Evolutionary conservation across 208 protist genomes (phyloP), one percentile per base, ranked within the genome.

Genomic region (Leishmania amazonensis): DNA sequence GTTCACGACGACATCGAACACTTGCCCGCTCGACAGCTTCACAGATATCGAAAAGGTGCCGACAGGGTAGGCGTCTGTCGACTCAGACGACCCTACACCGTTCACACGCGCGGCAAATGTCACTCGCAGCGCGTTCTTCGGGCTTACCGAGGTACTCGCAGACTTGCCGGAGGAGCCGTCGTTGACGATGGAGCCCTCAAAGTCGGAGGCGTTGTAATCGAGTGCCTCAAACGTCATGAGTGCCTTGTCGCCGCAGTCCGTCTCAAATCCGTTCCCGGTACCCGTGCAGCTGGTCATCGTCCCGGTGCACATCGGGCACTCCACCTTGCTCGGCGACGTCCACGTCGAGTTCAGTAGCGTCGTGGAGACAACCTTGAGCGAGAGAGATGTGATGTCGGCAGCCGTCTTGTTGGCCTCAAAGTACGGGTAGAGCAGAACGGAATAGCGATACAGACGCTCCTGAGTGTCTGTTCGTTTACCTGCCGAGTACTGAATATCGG

Each of bases 361-460:
- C 76, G 81, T 72, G 6, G 82, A 81, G 62, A 53, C 49, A 54
- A 85, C 82, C 78, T 73, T 75, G 65, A 85, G 54, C 40, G 28
- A 53, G 4, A 89, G 24, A 2, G 54, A 42, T 17, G 85, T 88
- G 28, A 93, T 79, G 65, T 86, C 78, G 51, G 81, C 85, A 51
- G 87, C 67, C 40, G 78, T 75, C 68, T 68, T 78, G 80, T 87
- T 79, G 58, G 81, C 76, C 35, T 83, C 82, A 35, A 87, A 84
- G 76, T 91, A 93, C 38, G 93, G 94, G 81, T 93, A 97, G 42
- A 97, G 71, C 45, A 93, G 71, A 31, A 96, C 28, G 28, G 87
- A 82, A 79, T 96, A 97, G 47, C 83, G 88, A 78, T 93, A 97
- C 19, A 97, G 75, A 64, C 94, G 90, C 80, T 97, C 94, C 35